Conservation (phyloP, 2,329 filamentous ascomycete genomes). For the Trematosphaeria pertusa region DNA sequence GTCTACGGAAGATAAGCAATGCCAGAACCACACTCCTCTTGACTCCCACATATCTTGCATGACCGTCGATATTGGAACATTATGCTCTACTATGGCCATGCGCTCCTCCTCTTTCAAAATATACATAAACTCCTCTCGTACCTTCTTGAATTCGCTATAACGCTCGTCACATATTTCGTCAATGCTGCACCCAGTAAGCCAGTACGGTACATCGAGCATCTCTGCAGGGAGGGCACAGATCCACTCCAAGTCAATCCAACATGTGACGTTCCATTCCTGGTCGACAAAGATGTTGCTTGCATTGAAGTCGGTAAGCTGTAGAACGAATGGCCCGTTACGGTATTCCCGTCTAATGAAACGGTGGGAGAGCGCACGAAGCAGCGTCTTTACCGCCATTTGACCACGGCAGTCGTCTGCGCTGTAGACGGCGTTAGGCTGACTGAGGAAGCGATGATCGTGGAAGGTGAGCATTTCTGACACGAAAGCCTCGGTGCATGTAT, state of each 20-base stretch:
- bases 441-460: constrained; percentile 35
- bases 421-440: constrained; percentile 27
- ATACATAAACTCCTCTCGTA: constrained; percentile 10
- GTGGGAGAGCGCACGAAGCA: constrained; percentile 34
- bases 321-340: constrained; percentile 38
- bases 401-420: constrained; percentile 29
- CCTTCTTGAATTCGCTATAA: constrained; percentile 6
- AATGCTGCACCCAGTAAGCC: constrained; percentile 32
- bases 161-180: constrained; percentile 6
- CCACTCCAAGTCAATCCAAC: constrained; percentile 48
- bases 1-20: constrained; percentile 32
- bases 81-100: constrained; percentile 4
- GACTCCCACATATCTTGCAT: constrained; percentile 35
- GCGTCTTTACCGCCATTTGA: constrained; percentile 30
- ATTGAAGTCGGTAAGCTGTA: constrained; percentile 43
- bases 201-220: constrained; percentile 39
- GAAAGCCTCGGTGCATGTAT: constrained; percentile 25
- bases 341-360: constrained; percentile 28
- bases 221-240: constrained; percentile 41
- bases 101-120: constrained; percentile 9
- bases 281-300: constrained; percentile 48
- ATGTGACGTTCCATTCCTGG: constrained; percentile 45
- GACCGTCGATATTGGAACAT: constrained; percentile 21
- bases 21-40: constrained; percentile 38
- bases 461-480: constrained; percentile 28